Percentiles rank a stretch among this genome's conserved stretches.
Conservation (phyloP, 331 rosid species). For the Phaseolus coccineus region DNA sequence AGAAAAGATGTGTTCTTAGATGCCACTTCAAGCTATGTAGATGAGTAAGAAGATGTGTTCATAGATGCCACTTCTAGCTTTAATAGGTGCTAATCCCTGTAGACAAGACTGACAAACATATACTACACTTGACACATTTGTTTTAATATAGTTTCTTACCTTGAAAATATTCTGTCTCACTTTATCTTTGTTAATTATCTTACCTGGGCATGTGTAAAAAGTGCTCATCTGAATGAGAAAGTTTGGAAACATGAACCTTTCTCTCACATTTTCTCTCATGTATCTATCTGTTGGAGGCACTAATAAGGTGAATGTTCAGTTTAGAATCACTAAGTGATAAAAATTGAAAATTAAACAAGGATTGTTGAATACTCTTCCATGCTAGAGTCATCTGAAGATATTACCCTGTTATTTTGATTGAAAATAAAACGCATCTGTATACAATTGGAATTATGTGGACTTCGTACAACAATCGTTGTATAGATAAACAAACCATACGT, state of each 20-base stretch:
- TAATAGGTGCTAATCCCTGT: background rate
- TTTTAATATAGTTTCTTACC: conserved; percentile 9
- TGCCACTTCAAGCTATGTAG: too few species aligned
- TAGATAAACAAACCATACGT: background rate
- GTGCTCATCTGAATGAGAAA: background rate
- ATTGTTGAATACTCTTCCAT: too few species aligned
- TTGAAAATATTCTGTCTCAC: background rate
- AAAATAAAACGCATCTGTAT: too few species aligned
- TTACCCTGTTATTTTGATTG: too few species aligned
- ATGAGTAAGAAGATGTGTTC: background rate
- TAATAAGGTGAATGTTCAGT: too few species aligned
- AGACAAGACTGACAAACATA: background rate
- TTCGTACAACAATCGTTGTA: too few species aligned
- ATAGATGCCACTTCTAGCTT: conserved; percentile 22
- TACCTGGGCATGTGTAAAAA: background rate
- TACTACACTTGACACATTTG: background rate
- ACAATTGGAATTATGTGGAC: too few species aligned
- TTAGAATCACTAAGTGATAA: too few species aligned
- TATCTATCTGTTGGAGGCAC: too few species aligned
- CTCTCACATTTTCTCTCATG: background rate
- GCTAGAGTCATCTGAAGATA: too few species aligned
- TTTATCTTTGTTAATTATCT: background rate
- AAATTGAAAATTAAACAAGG: too few species aligned
- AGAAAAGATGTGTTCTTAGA: background rate
- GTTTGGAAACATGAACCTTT: background rate